Conservation (phyloP, 1,284 basidiomycete genomes). For the Melampsora americana region DNA sequence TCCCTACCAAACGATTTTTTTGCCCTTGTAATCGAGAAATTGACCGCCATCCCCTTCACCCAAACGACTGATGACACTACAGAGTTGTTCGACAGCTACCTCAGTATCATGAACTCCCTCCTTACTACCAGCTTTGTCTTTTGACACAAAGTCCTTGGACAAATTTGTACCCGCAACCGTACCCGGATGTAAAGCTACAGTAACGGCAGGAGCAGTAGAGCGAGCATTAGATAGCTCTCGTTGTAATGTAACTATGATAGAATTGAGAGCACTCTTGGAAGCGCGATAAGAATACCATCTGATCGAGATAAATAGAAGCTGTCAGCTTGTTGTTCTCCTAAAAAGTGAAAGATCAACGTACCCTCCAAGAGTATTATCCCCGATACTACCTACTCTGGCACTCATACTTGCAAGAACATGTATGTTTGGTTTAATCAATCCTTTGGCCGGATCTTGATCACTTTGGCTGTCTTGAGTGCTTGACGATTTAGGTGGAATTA, state of each 20-base stretch:
- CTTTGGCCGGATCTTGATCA: slow-evolving; percentile 40
- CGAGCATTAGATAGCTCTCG: slow-evolving; percentile 47
- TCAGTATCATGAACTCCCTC: slow-evolving; percentile 34
- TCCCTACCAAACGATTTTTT: slow-evolving; percentile 27
- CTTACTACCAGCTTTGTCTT: slow-evolving; percentile 25
- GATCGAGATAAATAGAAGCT: not conserved
- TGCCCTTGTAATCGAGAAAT: slow-evolving; percentile 42
- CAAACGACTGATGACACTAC: slow-evolving; percentile 27
- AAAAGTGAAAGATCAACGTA: slow-evolving; percentile 48
- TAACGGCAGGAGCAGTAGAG: slow-evolving; percentile 45
- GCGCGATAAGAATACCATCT: slow-evolving; percentile 50
- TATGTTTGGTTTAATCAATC: slow-evolving; percentile 47
- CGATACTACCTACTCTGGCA: slow-evolving; percentile 52
- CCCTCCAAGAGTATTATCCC: slow-evolving; percentile 51
- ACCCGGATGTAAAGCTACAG: slow-evolving; percentile 51
- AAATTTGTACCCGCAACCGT: slow-evolving; percentile 50
- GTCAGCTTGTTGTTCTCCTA: slow-evolving; percentile 45
- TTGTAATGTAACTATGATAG: slow-evolving; percentile 52
- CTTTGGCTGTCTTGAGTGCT: not conserved
- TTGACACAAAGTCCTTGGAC: slow-evolving; percentile 48
- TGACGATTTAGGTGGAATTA: slow-evolving; percentile 47
- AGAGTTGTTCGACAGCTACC: slow-evolving; percentile 26
- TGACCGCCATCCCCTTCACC: slow-evolving; percentile 28
- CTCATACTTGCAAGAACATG: slow-evolving; percentile 50
- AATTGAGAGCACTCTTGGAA: slow-evolving; percentile 55